Conservation (phyloP, 495 filamentous ascomycete species). For the Aspergillus saccharolyticus region DNA sequence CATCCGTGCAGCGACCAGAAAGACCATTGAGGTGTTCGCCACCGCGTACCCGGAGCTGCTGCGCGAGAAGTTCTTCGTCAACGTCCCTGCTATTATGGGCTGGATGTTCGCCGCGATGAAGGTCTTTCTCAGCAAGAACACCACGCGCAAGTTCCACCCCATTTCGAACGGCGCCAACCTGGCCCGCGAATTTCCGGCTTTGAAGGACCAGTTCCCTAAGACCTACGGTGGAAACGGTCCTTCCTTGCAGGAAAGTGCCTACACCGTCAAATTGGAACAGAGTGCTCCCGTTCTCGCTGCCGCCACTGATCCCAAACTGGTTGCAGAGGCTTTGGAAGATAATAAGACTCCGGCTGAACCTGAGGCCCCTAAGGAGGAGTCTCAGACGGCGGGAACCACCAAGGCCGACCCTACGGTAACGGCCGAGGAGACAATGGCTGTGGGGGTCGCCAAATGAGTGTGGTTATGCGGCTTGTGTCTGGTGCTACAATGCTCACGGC, state of each 20-base stretch:
- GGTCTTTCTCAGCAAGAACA: conserved; percentile 70
- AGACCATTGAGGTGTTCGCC: conserved; percentile 72
- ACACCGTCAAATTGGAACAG: conserved; percentile 25
- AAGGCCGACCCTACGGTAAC: background rate
- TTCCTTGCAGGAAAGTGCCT: conserved; percentile 26
- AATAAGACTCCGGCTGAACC: background rate
- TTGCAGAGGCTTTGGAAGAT: background rate
- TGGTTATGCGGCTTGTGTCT: background rate
- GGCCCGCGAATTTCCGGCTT: conserved; percentile 54
- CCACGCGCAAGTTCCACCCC: conserved; percentile 78
- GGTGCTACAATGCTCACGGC: background rate
- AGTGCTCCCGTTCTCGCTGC: background rate
- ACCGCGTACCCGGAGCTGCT: conserved; percentile 83
- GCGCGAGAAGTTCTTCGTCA: conserved; percentile 88
- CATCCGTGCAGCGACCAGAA: conserved; percentile 65
- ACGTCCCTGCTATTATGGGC: conserved; percentile 81
- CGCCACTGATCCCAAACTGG: background rate
- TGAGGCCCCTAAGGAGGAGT: conserved; percentile 10
- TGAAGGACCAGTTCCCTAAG: conserved; percentile 57
- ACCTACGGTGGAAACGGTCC: conserved; percentile 68
- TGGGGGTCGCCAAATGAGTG: background rate
- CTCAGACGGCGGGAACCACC: background rate
- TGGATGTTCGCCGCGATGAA: conserved; percentile 81
- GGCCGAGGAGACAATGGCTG: background rate
- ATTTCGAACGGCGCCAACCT: conserved; percentile 71